phyloP scores from a whole-genome alignment of 2,329 filamentous ascomycete genomes.

The Colletotrichum sp. region DNA sequence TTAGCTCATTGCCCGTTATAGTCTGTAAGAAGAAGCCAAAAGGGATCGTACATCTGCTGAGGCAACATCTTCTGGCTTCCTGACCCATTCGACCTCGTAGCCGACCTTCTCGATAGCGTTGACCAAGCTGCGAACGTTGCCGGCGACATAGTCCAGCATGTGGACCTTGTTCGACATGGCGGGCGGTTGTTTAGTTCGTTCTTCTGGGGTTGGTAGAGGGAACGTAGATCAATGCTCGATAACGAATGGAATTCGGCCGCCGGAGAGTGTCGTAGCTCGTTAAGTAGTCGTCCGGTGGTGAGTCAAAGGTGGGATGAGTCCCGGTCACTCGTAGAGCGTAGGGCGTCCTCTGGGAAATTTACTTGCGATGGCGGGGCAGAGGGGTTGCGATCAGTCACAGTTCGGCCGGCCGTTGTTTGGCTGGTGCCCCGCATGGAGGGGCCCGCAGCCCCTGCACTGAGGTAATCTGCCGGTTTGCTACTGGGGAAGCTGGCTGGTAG shows the following conservation, averaged over 20 bases:
- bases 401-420: background rate
- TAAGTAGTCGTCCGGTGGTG: background rate
- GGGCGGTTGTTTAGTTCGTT: background rate
- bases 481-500: background rate
- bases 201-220: background rate
- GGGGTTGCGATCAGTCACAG: constrained; percentile 1
- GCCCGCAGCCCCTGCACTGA: background rate
- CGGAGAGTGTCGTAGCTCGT: background rate
- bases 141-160: constrained; percentile 88
- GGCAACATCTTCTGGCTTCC: constrained; percentile 80
- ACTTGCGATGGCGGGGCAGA: constrained; percentile 30
- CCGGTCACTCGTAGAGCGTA: background rate
- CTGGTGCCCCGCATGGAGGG: background rate
- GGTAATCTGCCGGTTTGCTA: background rate
- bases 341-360: constrained; percentile 16
- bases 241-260: constrained; percentile 6
- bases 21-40: background rate
- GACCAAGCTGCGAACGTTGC: constrained; percentile 93
- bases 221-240: background rate
- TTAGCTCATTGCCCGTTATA: background rate
- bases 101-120: constrained; percentile 98
- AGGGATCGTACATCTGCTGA: constrained; percentile 73
- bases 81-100: constrained; percentile 92
- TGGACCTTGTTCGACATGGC: constrained; percentile 75
- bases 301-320: constrained; percentile 6